A percentile compares a stretch with the other conserved stretches of the same genome.
Evolutionary conservation across 768 basidiomycete species (phyloP).

Genomic region (Lentinula boryana): DNA sequence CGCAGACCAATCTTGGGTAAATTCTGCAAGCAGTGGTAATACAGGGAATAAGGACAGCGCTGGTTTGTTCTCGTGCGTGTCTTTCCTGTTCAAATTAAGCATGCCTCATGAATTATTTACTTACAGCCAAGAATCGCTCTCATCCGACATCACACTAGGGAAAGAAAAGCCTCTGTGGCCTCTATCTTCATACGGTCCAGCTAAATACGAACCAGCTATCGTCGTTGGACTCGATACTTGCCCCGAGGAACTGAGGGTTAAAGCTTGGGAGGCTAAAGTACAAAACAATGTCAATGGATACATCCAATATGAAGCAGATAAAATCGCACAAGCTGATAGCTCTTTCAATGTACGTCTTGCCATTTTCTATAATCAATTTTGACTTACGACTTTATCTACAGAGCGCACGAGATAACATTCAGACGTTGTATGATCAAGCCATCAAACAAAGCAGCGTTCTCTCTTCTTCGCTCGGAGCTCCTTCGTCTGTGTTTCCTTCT

Average conservation of each 20-base stretch:
- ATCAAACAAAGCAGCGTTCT: constrained; percentile 28
- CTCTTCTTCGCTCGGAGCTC: constrained; percentile 3
- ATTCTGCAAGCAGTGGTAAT: constrained; percentile 14
- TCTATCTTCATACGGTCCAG: constrained; percentile 71
- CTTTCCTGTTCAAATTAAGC: not conserved
- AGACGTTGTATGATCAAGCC: constrained; percentile 49
- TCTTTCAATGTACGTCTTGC: constrained; percentile 28
- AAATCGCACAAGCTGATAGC: constrained; percentile 48
- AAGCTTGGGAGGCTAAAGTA: constrained; percentile 45
- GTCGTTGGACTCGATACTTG: constrained; percentile 66
- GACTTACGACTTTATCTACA: constrained; percentile 11
- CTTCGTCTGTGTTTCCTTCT: constrained; percentile 13
- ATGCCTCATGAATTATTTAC: not conserved
- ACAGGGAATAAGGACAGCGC: constrained; percentile 15
- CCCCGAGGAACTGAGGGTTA: constrained; percentile 72
- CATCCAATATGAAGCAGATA: constrained; percentile 54
- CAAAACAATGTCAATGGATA: constrained; percentile 13
- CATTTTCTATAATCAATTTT: not conserved
- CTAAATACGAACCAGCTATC: constrained; percentile 66
- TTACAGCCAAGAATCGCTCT: constrained; percentile 54
- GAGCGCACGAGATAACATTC: constrained; percentile 44
- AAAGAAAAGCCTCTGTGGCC: constrained; percentile 77
- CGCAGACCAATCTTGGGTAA: constrained; percentile 36
- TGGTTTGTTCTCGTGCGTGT: constrained; percentile 34
- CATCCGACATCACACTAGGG: constrained; percentile 50